Evolutionary conservation across 345 rosid genomes (phyloP), one percentile per base, ranked within the genome.

Genomic region (Erucastrum elatum): DNA sequence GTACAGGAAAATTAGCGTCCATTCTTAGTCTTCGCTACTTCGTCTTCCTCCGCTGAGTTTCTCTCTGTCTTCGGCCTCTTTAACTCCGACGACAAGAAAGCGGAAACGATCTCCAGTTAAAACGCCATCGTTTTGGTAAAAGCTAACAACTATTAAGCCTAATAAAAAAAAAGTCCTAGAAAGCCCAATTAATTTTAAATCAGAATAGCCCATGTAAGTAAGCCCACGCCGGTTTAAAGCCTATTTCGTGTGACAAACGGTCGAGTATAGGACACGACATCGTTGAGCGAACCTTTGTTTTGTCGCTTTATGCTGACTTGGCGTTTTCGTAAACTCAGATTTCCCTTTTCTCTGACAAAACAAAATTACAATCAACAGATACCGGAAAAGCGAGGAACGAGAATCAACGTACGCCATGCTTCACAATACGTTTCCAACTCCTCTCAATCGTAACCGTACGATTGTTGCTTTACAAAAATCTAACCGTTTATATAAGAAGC

Each of bases 1-100:
- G 80, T 61, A 88, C 91, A 12, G 90, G 91, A 76, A 49, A 49
- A n/a, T n/a, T 49, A 49, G 56, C 17, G 56, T 49, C 56, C 56
- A 49, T 49, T 5, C 56, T 49, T 17, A 49, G 56, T 13, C 17
- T 49, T 49, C 0, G 17, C 56, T 29, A 29, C 46, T 4, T 12
- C 55, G 13, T 5, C 7, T 4, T 46, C 56, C 56, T 49, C 56
- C 56, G 56, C 56, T n/a, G 17, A 49, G 17, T 49, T 1, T 46
- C 53, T 49, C 56, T 49, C 56, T 49, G 51, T 44, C 51, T 44
- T 44, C 51, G 51, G 51, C 53, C 6, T 12, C 53, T 5, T 39
- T 1, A n/a, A 49, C 7, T 49, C 17, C 56, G 56, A 49, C 17
- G 17, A 49, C 17, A 49, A n/a, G 56, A 13, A 13, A 49, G 17